Percentiles rank a stretch among this genome's conserved stretches.
phyloP scores from a whole-genome alignment of 176 grass and related monocot genomes.

The Oryza meyeriana region DNA sequence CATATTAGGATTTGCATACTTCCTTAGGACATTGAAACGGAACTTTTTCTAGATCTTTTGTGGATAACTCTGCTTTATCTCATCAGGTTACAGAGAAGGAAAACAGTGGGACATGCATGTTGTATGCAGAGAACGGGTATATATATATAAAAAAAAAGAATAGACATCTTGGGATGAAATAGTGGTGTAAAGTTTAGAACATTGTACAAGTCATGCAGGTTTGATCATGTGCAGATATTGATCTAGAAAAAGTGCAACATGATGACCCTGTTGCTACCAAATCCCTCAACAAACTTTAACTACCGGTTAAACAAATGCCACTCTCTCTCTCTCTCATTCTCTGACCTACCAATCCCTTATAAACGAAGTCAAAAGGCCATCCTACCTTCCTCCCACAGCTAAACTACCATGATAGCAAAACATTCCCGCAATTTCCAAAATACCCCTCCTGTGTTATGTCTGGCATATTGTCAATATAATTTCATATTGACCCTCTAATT shows the following conservation, averaged over 20 bases:
- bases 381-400: not conserved
- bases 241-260: conserved; percentile 12
- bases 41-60: not conserved
- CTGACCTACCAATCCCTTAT: not conserved
- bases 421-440: conserved; percentile 27
- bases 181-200: not conserved
- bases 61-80: not conserved
- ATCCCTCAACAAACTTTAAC: conserved; percentile 19
- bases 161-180: not conserved
- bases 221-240: conserved; percentile 1
- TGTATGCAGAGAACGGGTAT: not conserved
- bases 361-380: conserved; percentile 41
- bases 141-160: not conserved
- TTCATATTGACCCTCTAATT: not conserved
- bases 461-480: too few relatives aligned
- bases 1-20: not conserved
- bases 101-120: not conserved
- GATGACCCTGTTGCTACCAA: conserved; percentile 9
- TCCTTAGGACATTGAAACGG: not conserved
- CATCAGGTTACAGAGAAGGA: not conserved
- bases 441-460: not conserved
- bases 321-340: not conserved
- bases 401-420: conserved; percentile 46
- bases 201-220: not conserved
- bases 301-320: conserved; percentile 24